These are phyloP conservation scores for Aspergillus funiculosus DNA, from an alignment of 495 filamentous ascomycete species.

Conservation along the genomic window DNA sequence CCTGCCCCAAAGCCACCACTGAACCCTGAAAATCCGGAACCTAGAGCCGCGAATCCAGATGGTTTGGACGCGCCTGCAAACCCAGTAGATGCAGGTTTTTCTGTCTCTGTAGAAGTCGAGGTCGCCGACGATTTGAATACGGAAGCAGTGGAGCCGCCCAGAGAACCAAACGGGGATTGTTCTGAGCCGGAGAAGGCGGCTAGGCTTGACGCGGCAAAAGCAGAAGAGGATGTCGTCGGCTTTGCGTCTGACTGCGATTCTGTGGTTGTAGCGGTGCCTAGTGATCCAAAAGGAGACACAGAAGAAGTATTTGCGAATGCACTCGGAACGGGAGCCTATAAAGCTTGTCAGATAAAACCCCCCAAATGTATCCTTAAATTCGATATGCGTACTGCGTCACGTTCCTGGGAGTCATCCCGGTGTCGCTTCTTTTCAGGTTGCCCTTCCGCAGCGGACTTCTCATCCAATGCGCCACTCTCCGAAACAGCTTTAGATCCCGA, in stretches of 20 bases:
- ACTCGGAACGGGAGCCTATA: conserved; percentile 39
- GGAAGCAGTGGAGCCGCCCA: conserved; percentile 39
- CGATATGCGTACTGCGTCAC: conserved; percentile 18
- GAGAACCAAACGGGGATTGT: conserved; percentile 52
- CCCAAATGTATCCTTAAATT: conserved; percentile 1
- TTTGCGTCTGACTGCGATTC: conserved; percentile 19
- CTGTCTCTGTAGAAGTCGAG: conserved; percentile 13
- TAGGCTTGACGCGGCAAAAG: conserved; percentile 50
- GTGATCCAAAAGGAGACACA: conserved; percentile 44
- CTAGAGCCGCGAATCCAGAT: conserved; percentile 33
- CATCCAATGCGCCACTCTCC: conserved; percentile 12
- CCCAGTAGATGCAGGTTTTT: conserved; percentile 24
- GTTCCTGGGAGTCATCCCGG: conserved; percentile 41
- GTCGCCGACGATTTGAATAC: conserved; percentile 31
- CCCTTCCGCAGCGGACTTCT: conserved; percentile 21
- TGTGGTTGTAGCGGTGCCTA: conserved; percentile 27
- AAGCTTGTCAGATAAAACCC: conserved; percentile 2
- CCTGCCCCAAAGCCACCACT: conserved; percentile 48
- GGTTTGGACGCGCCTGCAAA: conserved; percentile 30
- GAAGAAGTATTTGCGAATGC: conserved; percentile 50
- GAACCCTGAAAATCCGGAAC: conserved; percentile 47
- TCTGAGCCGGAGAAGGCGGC: conserved; percentile 48
- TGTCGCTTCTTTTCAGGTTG: conserved; percentile 45
- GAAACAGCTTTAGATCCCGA: conserved; percentile 21
- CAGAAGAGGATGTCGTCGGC: conserved; percentile 40